These are phyloP conservation scores for Pseudozyma hubeiensis DNA, from an alignment of 1,284 basidiomycete species.

Conservation along the genomic window DNA sequence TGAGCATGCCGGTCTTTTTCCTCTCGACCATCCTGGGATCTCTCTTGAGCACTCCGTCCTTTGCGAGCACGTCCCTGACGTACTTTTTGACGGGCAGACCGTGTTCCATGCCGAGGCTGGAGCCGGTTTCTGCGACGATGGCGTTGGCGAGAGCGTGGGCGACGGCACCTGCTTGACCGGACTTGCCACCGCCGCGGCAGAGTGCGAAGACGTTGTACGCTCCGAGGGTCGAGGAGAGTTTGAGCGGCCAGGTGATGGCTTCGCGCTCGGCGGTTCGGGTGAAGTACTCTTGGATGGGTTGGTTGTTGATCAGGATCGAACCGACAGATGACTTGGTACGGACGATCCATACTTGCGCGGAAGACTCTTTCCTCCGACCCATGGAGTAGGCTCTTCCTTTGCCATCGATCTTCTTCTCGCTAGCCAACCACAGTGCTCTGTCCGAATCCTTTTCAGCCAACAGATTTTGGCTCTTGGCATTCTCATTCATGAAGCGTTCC, in stretches of 20 bases:
- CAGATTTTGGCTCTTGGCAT: constrained; percentile 32
- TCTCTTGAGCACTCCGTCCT: constrained; percentile 86
- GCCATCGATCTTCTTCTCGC: constrained; percentile 33
- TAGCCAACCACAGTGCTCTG: constrained; percentile 16
- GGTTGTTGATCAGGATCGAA: constrained; percentile 84
- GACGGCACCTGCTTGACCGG: constrained; percentile 90
- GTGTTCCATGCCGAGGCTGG: constrained; percentile 53
- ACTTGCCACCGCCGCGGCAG: constrained; percentile 86
- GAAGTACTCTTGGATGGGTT: constrained; percentile 83
- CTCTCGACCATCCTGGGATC: constrained; percentile 98
- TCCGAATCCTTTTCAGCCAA: constrained; percentile 29
- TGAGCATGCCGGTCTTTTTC: constrained; percentile 91
- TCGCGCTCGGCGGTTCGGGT: constrained; percentile 81
- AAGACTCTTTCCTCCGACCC: constrained; percentile 62
- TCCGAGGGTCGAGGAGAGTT: constrained; percentile 84
- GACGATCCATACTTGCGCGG: constrained; percentile 86
- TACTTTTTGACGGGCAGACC: constrained; percentile 45
- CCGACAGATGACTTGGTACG: constrained; percentile 73
- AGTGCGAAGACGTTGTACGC: constrained; percentile 93
- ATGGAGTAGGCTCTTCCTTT: constrained; percentile 54
- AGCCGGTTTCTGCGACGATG: constrained; percentile 69
- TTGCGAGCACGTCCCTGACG: constrained; percentile 75
- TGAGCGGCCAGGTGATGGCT: constrained; percentile 82
- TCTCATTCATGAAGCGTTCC: constrained; percentile 50
- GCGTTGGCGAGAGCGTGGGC: constrained; percentile 86